These are phyloP conservation scores for Gossypium bickii DNA, from an alignment of 345 rosid genomes.

Conservation along the genomic window DNA sequence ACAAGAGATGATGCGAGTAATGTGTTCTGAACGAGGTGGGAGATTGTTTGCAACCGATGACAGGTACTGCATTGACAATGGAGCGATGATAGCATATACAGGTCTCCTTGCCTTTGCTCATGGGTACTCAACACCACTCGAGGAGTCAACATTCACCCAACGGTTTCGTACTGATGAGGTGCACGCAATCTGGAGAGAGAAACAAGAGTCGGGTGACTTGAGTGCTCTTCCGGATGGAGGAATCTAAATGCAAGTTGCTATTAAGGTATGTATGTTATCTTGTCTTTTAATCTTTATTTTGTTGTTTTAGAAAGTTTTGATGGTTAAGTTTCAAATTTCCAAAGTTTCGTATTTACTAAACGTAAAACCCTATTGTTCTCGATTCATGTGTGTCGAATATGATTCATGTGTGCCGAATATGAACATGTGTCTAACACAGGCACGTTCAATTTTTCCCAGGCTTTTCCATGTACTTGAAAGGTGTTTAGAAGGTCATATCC, in stretches of 20 bases:
- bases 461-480: too few species aligned
- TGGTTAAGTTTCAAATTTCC: not conserved
- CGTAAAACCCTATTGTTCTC: too few species aligned
- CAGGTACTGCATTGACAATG: slow-evolving; percentile 86
- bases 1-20: slow-evolving; percentile 95
- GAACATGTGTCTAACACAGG: not conserved
- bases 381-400: too few species aligned
- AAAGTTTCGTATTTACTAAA: not conserved
- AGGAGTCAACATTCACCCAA: slow-evolving; percentile 87
- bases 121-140: slow-evolving; percentile 59
- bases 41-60: slow-evolving; percentile 83
- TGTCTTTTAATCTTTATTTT: not conserved
- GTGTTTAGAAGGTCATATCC: too few species aligned
- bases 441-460: too few species aligned
- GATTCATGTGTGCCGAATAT: not conserved
- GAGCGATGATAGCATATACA: slow-evolving; percentile 98
- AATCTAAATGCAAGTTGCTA: not conserved
- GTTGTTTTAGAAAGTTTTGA: not conserved
- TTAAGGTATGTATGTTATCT: not conserved
- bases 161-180: slow-evolving; percentile 93
- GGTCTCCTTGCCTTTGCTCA: slow-evolving; percentile 82
- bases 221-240: not conserved
- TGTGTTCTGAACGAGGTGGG: slow-evolving; percentile 88
- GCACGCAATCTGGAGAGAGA: slow-evolving; percentile 84
- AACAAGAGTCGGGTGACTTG: slow-evolving; percentile 24